phyloP scores from a whole-genome alignment of 805 yeast species.

The Metschnikowia proteae region DNA sequence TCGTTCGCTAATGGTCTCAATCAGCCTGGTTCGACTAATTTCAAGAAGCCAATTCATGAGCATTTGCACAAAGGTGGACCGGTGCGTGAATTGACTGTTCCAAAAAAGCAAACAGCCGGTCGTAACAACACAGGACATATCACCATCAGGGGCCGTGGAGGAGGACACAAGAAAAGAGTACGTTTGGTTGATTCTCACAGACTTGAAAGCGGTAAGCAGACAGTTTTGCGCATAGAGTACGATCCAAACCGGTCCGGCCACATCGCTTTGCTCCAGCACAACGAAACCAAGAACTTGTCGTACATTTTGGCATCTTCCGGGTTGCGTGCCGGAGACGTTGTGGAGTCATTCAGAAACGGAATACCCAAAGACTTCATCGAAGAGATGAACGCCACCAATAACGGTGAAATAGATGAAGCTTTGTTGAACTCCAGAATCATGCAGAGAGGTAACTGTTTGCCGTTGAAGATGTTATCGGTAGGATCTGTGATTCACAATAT shows the following conservation, averaged over 20 bases:
- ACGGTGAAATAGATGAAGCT: slow-evolving; percentile 90
- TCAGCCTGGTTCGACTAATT: slow-evolving; percentile 88
- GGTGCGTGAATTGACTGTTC: slow-evolving; percentile 65
- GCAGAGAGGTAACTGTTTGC: slow-evolving; percentile 92
- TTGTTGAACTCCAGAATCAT: slow-evolving; percentile 80
- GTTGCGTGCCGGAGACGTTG: slow-evolving; percentile 84
- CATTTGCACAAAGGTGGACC: slow-evolving; percentile 88
- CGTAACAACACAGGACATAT: slow-evolving; percentile 86
- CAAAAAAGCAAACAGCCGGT: slow-evolving; percentile 74
- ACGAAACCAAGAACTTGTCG: slow-evolving; percentile 56
- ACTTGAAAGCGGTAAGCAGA: slow-evolving; percentile 62
- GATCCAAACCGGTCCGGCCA: slow-evolving; percentile 95
- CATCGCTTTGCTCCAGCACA: slow-evolving; percentile 76
- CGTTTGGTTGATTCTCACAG: slow-evolving; percentile 79
- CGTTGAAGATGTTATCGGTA: slow-evolving; percentile 87
- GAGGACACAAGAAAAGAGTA: slow-evolving; percentile 88
- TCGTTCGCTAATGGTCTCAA: slow-evolving; percentile 64
- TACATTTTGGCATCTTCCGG: slow-evolving; percentile 93
- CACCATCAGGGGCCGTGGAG: slow-evolving; percentile 93
- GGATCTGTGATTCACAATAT: slow-evolving; percentile 88
- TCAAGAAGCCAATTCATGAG: slow-evolving; percentile 79
- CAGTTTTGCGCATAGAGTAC: slow-evolving; percentile 84
- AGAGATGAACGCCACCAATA: slow-evolving; percentile 61
- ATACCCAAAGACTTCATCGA: slow-evolving; percentile 68
- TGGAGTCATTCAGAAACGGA: slow-evolving; percentile 87